These are phyloP conservation scores for Penicillium waksmanii DNA, from an alignment of 495 filamentous ascomycete genomes.

Conservation along the genomic window DNA sequence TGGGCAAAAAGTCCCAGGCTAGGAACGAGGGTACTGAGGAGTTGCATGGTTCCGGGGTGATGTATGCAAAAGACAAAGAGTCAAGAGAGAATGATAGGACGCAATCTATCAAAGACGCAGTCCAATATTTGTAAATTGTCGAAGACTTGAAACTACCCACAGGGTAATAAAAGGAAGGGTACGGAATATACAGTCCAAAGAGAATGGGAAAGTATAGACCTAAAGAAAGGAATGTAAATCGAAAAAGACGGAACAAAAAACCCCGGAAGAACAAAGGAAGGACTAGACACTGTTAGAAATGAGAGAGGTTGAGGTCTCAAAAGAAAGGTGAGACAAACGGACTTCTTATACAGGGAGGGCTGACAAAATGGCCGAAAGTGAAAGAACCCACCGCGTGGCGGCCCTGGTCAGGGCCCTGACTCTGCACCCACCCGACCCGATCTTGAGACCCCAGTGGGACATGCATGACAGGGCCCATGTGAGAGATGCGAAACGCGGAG, in stretches of 20 bases:
- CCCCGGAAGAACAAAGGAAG: constrained; percentile 18
- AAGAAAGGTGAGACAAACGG: constrained; percentile 1
- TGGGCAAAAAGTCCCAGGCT: constrained; percentile 44
- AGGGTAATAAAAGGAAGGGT: constrained; percentile 13
- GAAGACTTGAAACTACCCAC: constrained; percentile 7
- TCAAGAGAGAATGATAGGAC: constrained; percentile 14
- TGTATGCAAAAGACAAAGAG: constrained; percentile 10
- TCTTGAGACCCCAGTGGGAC: constrained; percentile 33
- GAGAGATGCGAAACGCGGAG: constrained; percentile 30
- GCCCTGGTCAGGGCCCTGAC: constrained; percentile 23
- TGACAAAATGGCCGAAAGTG: constrained; percentile 14
- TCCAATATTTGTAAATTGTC: constrained; percentile 5
- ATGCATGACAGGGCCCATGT: constrained; percentile 34
- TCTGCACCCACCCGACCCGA: constrained; percentile 38
- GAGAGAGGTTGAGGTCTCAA: constrained; percentile 5
- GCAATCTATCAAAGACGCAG: constrained; percentile 28
- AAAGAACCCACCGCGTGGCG: constrained; percentile 24
- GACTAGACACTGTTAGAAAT: constrained; percentile 11
- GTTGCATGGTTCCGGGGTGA: constrained; percentile 39
- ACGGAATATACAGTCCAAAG: constrained; percentile 15
- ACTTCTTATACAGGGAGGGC: constrained; percentile 15
- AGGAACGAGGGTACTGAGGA: constrained; percentile 44
- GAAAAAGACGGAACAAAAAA: constrained; percentile 9
- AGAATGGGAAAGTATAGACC: constrained; percentile 15
- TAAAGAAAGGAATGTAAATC: constrained; percentile 23